Evolutionary conservation across 2,329 filamentous ascomycete genomes (phyloP).

Genomic region (Laburnicola sp.): DNA sequence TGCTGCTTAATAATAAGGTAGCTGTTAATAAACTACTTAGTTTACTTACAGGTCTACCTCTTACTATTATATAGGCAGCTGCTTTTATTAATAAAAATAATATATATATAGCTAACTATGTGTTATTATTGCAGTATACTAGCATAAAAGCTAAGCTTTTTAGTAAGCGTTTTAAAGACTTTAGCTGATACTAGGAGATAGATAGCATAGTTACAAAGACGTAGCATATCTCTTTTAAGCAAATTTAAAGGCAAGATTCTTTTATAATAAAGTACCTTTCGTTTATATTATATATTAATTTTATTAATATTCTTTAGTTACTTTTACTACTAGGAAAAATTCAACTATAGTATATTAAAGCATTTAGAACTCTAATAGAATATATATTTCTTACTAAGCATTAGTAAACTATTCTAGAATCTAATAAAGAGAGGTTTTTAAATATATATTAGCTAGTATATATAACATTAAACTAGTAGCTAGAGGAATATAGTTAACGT

Average conservation of each 20-base stretch:
- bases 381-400: conserved; percentile 39
- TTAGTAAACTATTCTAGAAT: conserved; percentile 3
- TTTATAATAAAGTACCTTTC: conserved; percentile 43
- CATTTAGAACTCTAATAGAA: conserved; percentile 36
- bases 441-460: conserved; percentile 43
- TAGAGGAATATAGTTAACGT: conserved; percentile 23
- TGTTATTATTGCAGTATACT: conserved; percentile 23
- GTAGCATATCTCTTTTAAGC: conserved; percentile 20
- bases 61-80: conserved; percentile 12
- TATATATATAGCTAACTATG: conserved; percentile 16
- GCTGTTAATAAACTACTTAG: conserved; percentile 27
- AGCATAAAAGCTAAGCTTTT: conserved; percentile 35
- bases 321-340: conserved; percentile 33
- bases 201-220: conserved; percentile 43
- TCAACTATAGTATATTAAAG: conserved; percentile 26
- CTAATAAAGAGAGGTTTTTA: conserved; percentile 16
- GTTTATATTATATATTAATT: conserved; percentile 42
- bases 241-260: conserved; percentile 34
- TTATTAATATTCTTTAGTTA: conserved; percentile 38
- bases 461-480: conserved; percentile 39
- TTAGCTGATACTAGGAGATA: conserved; percentile 30
- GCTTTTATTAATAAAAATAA: conserved; percentile 30
- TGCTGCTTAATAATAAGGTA: conserved; percentile 4
- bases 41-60: conserved; percentile 15
- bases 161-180: conserved; percentile 39